Percentiles rank a stretch among this genome's conserved stretches.
Conservation (phyloP, 2,329 filamentous ascomycete genomes). For the Fonsecaea pugnacius region DNA sequence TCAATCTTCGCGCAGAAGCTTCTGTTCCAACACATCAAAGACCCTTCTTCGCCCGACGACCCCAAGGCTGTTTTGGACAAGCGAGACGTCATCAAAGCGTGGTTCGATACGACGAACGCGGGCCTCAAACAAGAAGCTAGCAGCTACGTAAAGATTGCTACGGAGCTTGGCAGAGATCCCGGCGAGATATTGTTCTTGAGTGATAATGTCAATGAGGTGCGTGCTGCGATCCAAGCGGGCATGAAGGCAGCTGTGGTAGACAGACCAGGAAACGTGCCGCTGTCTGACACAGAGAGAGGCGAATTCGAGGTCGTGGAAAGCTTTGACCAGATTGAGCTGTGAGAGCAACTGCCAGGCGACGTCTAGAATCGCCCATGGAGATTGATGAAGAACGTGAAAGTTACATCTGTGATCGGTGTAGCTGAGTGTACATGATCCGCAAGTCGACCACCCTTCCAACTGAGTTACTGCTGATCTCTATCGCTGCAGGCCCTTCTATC, state of each 20-base stretch:
- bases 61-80: constrained; percentile 19
- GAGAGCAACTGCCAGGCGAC: not conserved
- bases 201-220: constrained; percentile 33
- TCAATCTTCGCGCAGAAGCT: constrained; percentile 35
- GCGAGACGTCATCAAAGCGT: constrained; percentile 20
- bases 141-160: constrained; percentile 32
- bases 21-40: constrained; percentile 32
- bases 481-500: not conserved
- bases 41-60: constrained; percentile 11
- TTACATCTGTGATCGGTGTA: not conserved
- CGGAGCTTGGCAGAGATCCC: constrained; percentile 17
- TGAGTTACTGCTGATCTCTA: not conserved
- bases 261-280: constrained; percentile 31
- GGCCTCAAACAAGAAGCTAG: constrained; percentile 29
- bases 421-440: not conserved
- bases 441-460: not conserved
- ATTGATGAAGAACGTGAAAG: not conserved
- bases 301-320: constrained; percentile 26
- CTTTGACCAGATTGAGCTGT: constrained; percentile 29
- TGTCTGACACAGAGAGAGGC: constrained; percentile 22
- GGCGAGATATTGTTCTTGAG: constrained; percentile 33
- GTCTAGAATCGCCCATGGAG: not conserved
- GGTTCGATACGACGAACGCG: constrained; percentile 36
- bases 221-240: constrained; percentile 28
- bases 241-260: constrained; percentile 31